A percentile compares a stretch with the other conserved stretches of the same genome.
phyloP scores from a whole-genome alignment of 192 early-diverging fungal genomes.

The Coemansia sp. region DNA sequence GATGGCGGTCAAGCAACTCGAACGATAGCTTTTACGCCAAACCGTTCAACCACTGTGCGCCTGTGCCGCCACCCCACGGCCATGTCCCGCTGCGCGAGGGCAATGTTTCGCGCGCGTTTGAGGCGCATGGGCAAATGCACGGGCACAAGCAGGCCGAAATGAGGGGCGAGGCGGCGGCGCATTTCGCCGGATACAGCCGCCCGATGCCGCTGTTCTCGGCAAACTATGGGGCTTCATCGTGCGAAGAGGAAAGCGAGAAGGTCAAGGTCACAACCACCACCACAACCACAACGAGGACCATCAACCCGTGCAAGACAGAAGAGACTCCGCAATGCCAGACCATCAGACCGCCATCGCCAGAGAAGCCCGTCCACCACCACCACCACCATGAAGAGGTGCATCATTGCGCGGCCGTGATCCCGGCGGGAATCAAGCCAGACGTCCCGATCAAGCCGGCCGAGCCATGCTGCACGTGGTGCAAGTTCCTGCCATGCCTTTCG shows the following conservation, averaged over 20 bases:
- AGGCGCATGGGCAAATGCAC: conserved; percentile 36
- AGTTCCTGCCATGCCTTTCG: conserved; percentile 47
- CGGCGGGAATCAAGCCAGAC: conserved; percentile 32
- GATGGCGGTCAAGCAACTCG: conserved; percentile 18
- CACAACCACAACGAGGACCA: conserved; percentile 38
- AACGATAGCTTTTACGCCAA: conserved; percentile 33
- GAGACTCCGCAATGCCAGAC: conserved; percentile 6
- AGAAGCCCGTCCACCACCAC: neutral
- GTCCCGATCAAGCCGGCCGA: conserved; percentile 24
- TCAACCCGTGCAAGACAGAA: conserved; percentile 6
- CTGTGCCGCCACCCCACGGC: conserved; percentile 25
- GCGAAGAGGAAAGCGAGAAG: conserved; percentile 25
- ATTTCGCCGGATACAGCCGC: conserved; percentile 28
- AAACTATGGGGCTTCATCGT: conserved; percentile 9
- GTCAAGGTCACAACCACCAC: conserved; percentile 47
- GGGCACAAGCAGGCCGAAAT: conserved; percentile 27
- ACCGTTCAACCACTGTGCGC: conserved; percentile 19
- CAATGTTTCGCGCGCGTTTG: conserved; percentile 35
- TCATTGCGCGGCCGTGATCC: conserved; percentile 24
- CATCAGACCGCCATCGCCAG: conserved; percentile 14
- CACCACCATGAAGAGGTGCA: conserved; percentile 13
- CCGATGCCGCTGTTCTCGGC: conserved; percentile 38
- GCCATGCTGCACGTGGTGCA: conserved; percentile 56
- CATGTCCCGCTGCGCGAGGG: conserved; percentile 36
- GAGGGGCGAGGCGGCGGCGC: conserved; percentile 28